Conservation (phyloP, 331 rosid genomes). For the Prunus yedoensis region DNA sequence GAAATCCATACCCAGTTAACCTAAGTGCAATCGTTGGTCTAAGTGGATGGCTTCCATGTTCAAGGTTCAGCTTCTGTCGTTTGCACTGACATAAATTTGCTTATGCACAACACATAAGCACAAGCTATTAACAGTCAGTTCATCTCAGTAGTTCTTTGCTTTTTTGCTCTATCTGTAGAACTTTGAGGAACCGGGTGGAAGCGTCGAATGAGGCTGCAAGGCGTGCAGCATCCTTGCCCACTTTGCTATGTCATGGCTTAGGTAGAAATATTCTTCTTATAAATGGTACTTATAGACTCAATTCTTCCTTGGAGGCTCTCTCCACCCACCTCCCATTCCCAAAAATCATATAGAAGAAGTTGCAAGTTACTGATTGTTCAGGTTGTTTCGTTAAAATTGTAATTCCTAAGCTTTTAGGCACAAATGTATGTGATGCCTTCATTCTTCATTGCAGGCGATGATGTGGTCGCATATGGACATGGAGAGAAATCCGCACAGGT, state of each 20-base stretch:
- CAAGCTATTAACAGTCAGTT: constrained; percentile 18
- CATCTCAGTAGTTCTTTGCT: constrained; percentile 4
- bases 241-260: constrained; percentile 76
- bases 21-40: constrained; percentile 75
- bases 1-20: constrained; percentile 74
- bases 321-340: not conserved
- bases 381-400: not conserved
- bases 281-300: not conserved
- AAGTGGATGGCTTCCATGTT: constrained; percentile 99
- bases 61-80: constrained; percentile 63
- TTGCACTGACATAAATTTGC: constrained; percentile 16
- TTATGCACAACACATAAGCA: constrained; percentile 10
- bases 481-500: constrained; percentile 84
- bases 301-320: constrained; percentile 4
- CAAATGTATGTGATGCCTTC: not conserved
- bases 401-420: not conserved
- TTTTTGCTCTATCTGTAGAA: constrained; percentile 42
- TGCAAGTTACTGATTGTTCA: not conserved
- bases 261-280: constrained; percentile 49
- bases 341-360: constrained; percentile 2
- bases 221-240: constrained; percentile 76
- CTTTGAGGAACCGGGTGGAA: constrained; percentile 59
- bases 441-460: constrained; percentile 60
- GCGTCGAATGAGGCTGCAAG: constrained; percentile 63
- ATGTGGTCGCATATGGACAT: constrained; percentile 67